A percentile compares a stretch with the other conserved stretches of the same genome.
Conservation (phyloP, 2,329 filamentous ascomycete species). For the Calonectria hongkongensis region DNA sequence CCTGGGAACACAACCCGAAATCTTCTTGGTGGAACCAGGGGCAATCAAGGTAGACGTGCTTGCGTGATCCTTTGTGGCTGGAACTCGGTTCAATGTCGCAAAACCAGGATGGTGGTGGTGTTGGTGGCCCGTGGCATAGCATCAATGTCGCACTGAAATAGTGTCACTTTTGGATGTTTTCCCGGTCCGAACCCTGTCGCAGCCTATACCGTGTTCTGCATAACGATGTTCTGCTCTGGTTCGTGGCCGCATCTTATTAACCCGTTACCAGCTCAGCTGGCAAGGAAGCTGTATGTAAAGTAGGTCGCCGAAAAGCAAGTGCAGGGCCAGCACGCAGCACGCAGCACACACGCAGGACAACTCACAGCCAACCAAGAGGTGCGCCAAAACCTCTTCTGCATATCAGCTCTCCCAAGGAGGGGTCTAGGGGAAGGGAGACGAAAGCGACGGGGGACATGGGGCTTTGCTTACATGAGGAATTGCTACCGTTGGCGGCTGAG, state of each 20-base stretch:
- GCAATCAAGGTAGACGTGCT: slow-evolving; percentile 37
- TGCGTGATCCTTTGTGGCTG: slow-evolving; percentile 46
- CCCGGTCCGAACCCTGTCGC: slow-evolving; percentile 19
- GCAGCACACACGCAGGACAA: slow-evolving; percentile 33
- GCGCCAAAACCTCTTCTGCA: slow-evolving; percentile 46
- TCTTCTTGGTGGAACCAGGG: slow-evolving; percentile 28
- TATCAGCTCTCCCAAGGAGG: slow-evolving; percentile 50
- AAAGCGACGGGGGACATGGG: slow-evolving; percentile 43
- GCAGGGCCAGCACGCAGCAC: slow-evolving; percentile 26
- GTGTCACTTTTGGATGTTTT: slow-evolving; percentile 21
- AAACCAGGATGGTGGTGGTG: slow-evolving; percentile 30
- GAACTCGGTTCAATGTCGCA: slow-evolving; percentile 42
- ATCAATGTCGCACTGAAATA: slow-evolving; percentile 28
- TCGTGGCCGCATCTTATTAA: slow-evolving; percentile 17
- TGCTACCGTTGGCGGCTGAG: slow-evolving; percentile 48
- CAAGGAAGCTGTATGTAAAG: slow-evolving; percentile 30
- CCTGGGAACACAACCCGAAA: slow-evolving; percentile 9
- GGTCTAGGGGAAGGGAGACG: slow-evolving; percentile 23
- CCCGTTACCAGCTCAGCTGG: not conserved
- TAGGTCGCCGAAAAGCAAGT: slow-evolving; percentile 44
- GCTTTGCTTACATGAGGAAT: slow-evolving; percentile 49
- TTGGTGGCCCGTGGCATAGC: slow-evolving; percentile 16
- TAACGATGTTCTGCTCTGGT: slow-evolving; percentile 12
- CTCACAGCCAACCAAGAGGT: slow-evolving; percentile 32
- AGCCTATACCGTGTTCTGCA: not conserved